Percentiles rank a stretch among this genome's conserved stretches.
phyloP scores from a whole-genome alignment of 106 monocot genomes.

The Allium sativum region DNA sequence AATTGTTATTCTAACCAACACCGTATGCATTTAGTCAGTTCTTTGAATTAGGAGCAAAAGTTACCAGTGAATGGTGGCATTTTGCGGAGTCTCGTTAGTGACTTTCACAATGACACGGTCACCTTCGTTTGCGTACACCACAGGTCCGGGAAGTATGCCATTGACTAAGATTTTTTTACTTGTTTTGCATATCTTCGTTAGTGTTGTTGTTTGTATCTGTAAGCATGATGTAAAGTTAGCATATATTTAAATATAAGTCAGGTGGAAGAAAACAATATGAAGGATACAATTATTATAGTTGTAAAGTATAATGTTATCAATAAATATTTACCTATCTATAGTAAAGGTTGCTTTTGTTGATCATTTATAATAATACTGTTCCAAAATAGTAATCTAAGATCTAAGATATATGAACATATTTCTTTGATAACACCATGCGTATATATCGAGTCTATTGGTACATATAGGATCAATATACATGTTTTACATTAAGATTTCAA shows the following conservation, averaged over 20 bases:
- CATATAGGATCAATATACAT: too few species aligned
- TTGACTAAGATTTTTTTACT: conserved; percentile 28
- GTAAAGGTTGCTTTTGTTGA: too few species aligned
- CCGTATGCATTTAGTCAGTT: not conserved
- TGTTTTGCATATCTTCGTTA: conserved; percentile 37
- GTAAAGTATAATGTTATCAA: not conserved
- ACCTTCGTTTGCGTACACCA: conserved; percentile 33
- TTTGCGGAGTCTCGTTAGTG: conserved; percentile 34
- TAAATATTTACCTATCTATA: not conserved
- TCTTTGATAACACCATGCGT: too few species aligned
- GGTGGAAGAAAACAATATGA: too few species aligned
- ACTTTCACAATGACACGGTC: conserved; percentile 43
- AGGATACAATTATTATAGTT: too few species aligned
- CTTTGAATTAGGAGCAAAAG: not conserved
- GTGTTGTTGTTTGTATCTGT: conserved; percentile 20
- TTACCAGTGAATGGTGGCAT: conserved; percentile 48
- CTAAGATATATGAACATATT: too few species aligned
- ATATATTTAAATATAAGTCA: too few species aligned
- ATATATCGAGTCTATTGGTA: too few species aligned
- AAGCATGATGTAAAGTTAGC: too few species aligned
- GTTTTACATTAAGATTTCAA: too few species aligned
- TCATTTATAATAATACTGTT: too few species aligned
- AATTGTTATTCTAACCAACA: not conserved
- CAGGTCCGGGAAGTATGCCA: conserved; percentile 36
- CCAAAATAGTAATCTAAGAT: too few species aligned